Conservation (phyloP, 2,329 filamentous ascomycete genomes). For the Xylariaceae sp. region DNA sequence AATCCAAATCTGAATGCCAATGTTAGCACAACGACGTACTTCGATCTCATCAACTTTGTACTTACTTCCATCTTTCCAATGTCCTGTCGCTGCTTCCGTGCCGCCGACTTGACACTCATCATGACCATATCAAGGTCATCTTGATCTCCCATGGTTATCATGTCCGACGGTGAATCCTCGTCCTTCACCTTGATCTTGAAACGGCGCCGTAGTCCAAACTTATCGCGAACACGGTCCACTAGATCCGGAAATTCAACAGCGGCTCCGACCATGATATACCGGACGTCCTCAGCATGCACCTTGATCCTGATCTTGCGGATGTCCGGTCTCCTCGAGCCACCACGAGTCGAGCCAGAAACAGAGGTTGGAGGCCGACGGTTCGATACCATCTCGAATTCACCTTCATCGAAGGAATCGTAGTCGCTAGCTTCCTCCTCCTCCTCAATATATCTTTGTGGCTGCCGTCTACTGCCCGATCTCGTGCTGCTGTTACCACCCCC, state of each 20-base stretch:
- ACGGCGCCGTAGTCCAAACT: conserved; percentile 71
- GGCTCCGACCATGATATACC: conserved; percentile 82
- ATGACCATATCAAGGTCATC: conserved; percentile 92
- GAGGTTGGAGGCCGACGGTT: conserved; percentile 44
- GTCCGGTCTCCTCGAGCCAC: conserved; percentile 58
- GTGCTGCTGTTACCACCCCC: conserved; percentile 35
- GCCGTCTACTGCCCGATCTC: conserved; percentile 33
- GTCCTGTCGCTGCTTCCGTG: conserved; percentile 69
- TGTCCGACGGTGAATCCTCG: conserved; percentile 75
- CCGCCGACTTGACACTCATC: conserved; percentile 61
- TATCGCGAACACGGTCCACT: conserved; percentile 74
- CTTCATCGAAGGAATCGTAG: conserved; percentile 70
- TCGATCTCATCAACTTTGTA: conserved; percentile 12
- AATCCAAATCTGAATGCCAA: conserved; percentile 41
- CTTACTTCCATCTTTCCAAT: conserved; percentile 94
- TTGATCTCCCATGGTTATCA: conserved; percentile 96
- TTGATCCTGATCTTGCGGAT: conserved; percentile 83
- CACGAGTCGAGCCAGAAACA: conserved; percentile 44
- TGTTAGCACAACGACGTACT: conserved; percentile 17
- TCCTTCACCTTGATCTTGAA: conserved; percentile 90
- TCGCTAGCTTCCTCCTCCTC: conserved; percentile 76
- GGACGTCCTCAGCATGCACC: conserved; percentile 84
- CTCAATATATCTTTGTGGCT: conserved; percentile 63
- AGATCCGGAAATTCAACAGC: conserved; percentile 73
- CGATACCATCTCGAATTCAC: conserved; percentile 75